Base-by-base conservation (phyloP, 1,139 yeast species). In the Zygosaccharomyces pseudobailii region DNA sequence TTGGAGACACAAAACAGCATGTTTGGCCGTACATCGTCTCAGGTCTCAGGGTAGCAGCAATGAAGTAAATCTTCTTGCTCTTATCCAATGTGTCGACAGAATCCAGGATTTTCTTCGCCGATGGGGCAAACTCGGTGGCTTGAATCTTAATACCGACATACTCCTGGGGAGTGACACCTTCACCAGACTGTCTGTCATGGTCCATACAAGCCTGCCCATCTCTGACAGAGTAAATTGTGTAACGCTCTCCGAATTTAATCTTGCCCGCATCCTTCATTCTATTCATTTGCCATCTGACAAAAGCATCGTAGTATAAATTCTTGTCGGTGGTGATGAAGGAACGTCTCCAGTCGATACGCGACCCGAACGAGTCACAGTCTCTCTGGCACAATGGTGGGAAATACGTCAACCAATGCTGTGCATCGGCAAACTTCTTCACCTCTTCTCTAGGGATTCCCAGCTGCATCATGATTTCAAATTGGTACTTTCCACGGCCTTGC, bases 201-300 rank as follows among this genome's bases (percentile, higher is more conserved):
- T 92, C 98, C 89, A 92, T 90, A 76, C 99, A 92, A 40, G 98
- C 95, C 74, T 92, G 99, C 52, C 97, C 97, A 71, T 92, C 98
- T 73, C 87, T 90, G 65, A 90, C 96, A 36, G 97, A 90, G 72
- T 87, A 92, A 61, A 92, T 88, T 57, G 99, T 94, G 75, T 89
- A 88, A 73, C 99, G 84, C 74, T 92, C 95, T 68, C 98, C 99
- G 61, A 92, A 92, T 75, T 90, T 92, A 72, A 92, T 89, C 72
- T 89, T 92, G 52, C 94, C 95, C 50, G 79, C 72, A 45, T 80
- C 90, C 73, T 83, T 87, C 66, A 94, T 80, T 66, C 86, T 79
- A 73, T 85, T 88, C 79, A 92, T 87, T 71, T 89, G 96, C 98
- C 99, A 92, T 75, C 94, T 82, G 50, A 92, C 84, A 65, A 92